phyloP scores from a whole-genome alignment of 2,329 filamentous ascomycete genomes.

The Arthrobotrys musiformis region DNA sequence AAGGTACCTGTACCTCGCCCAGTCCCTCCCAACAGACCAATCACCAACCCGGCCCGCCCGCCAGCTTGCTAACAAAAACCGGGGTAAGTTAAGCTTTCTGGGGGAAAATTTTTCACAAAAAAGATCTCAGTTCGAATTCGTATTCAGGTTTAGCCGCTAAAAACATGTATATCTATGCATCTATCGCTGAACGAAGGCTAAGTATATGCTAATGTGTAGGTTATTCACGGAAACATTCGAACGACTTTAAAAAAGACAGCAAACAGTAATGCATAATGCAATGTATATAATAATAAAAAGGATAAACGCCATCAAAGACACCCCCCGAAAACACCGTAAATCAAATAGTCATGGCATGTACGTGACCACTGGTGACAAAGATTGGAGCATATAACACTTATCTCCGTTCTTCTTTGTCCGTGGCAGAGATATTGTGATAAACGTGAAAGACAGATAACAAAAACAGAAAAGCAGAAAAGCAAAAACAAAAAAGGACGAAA shows the following conservation, averaged over 20 bases:
- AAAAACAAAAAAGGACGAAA: neutral
- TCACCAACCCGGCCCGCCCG: no score
- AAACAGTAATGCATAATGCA: neutral
- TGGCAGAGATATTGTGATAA: slow-evolving; percentile 8
- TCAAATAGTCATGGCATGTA: neutral
- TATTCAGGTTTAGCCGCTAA: neutral
- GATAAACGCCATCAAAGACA: neutral
- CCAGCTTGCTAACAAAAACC: neutral
- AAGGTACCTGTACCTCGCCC: no score
- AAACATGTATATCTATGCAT: no score
- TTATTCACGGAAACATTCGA: neutral
- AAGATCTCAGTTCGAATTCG: neutral
- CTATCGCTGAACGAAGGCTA: slow-evolving; percentile 6
- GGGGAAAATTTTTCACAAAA: neutral
- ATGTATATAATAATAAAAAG: neutral
- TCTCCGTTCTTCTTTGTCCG: slow-evolving; percentile 50
- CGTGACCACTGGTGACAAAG: slow-evolving; percentile 35
- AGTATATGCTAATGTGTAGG: neutral
- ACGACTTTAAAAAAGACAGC: neutral
- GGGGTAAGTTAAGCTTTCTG: neutral
- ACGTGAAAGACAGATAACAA: slow-evolving; percentile 1
- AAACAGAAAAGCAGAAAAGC: neutral
- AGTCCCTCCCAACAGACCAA: no score
- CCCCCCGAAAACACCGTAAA: slow-evolving; percentile 20
- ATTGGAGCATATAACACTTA: slow-evolving; percentile 40